A percentile compares a stretch with the other conserved stretches of the same genome.
These are phyloP conservation scores for Pseudocercospora fijiensis DNA, from an alignment of 2,329 filamentous ascomycete species.

Conservation along the genomic window DNA sequence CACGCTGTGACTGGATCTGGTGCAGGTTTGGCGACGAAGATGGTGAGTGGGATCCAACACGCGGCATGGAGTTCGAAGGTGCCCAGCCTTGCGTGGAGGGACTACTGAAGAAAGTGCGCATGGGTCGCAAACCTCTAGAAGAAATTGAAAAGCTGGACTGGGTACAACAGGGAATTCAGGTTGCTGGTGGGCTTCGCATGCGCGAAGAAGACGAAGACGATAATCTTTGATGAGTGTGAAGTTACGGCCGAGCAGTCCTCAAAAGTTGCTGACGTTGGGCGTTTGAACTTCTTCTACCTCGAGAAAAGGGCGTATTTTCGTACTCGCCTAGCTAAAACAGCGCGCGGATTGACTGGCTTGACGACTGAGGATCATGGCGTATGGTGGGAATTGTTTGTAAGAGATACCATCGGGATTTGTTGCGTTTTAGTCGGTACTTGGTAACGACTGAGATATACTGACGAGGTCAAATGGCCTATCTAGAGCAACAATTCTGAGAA, in stretches of 20 bases:
- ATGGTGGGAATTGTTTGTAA: not conserved
- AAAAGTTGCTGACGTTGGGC: not conserved
- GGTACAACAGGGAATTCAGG: constrained; percentile 71
- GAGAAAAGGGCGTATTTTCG: not conserved
- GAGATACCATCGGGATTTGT: constrained; percentile 1
- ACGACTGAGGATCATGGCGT: not conserved
- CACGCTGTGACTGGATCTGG: constrained; percentile 94
- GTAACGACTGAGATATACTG: not conserved
- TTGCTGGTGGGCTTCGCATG: constrained; percentile 59
- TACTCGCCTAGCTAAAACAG: not conserved
- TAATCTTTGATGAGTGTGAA: constrained; percentile 12
- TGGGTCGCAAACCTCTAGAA: constrained; percentile 68
- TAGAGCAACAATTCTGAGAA: not conserved
- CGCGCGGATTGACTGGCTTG: not conserved
- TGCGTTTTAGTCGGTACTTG: not conserved
- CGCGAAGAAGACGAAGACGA: constrained; percentile 51
- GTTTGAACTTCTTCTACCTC: not conserved
- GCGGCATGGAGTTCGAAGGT: constrained; percentile 65
- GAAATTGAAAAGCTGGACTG: constrained; percentile 72
- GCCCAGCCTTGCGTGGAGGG: constrained; percentile 81
- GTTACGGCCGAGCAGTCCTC: not conserved
- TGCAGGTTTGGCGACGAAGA: constrained; percentile 78
- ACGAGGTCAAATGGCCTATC: not conserved
- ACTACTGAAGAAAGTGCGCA: constrained; percentile 76
- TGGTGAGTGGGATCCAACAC: constrained; percentile 77